A percentile compares a stretch with the other conserved stretches of the same genome.
Conservation (phyloP, 257 asterid species). For the Przewalskia tangutica region DNA sequence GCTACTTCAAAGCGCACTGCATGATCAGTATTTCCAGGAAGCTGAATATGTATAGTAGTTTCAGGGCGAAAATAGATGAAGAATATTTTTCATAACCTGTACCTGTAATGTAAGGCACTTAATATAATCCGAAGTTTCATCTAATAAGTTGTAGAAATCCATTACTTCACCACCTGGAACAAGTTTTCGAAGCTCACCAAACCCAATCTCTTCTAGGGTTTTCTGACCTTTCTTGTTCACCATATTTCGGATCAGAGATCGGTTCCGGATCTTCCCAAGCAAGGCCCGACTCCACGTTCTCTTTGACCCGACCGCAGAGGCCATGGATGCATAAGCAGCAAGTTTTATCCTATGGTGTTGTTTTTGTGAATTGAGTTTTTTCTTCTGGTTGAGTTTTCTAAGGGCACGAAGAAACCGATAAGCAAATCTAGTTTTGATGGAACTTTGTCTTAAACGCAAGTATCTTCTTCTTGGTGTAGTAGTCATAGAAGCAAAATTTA, state of each 20-base stretch:
- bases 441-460: conserved; percentile 20
- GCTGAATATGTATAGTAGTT: not conserved
- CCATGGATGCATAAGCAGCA: conserved; percentile 67
- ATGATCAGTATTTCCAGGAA: not conserved
- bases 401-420: conserved; percentile 40
- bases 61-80: conserved; percentile 30
- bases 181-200: conserved; percentile 33
- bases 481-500: not conserved
- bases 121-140: conserved; percentile 67
- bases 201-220: conserved; percentile 25
- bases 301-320: conserved; percentile 48
- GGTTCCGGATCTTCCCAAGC: conserved; percentile 29
- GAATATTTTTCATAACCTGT: conserved; percentile 58
- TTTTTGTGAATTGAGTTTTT: not conserved
- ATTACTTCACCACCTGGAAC: conserved; percentile 63
- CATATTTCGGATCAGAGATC: conserved; percentile 1
- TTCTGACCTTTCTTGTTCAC: not conserved
- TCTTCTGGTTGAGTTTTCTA: conserved; percentile 24
- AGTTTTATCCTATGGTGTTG: conserved; percentile 31
- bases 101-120: conserved; percentile 65
- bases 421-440: conserved; percentile 40
- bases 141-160: conserved; percentile 42
- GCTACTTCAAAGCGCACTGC: not conserved
- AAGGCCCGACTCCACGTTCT: conserved; percentile 67
- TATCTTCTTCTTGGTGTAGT: not conserved